Conservation (phyloP, 495 filamentous ascomycete species). For the Penicillium flavigenum region DNA sequence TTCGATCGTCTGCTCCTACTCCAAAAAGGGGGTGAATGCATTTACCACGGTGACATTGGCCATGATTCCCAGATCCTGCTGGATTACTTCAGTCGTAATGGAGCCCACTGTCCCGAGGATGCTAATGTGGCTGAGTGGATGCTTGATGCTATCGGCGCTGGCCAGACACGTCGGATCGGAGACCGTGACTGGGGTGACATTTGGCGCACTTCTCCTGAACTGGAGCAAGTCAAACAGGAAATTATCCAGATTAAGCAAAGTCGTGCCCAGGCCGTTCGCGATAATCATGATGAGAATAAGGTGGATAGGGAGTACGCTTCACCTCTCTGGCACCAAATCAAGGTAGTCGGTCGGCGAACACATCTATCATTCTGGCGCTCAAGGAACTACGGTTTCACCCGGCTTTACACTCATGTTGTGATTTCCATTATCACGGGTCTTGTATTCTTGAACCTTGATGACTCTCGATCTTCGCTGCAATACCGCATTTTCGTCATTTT, state of each 20-base stretch:
- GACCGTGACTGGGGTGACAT: constrained; percentile 79
- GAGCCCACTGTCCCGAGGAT: constrained; percentile 50
- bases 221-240: constrained; percentile 62
- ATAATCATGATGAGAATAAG: constrained; percentile 22
- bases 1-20: constrained; percentile 69
- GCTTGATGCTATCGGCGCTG: constrained; percentile 83
- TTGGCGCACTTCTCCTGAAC: constrained; percentile 69
- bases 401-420: constrained; percentile 72
- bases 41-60: constrained; percentile 71
- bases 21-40: constrained; percentile 59
- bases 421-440: constrained; percentile 74
- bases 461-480: constrained; percentile 67
- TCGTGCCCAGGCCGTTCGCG: constrained; percentile 50
- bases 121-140: constrained; percentile 85
- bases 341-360: constrained; percentile 61
- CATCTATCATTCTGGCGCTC: constrained; percentile 71
- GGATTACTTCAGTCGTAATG: constrained; percentile 54
- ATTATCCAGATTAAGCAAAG: constrained; percentile 66
- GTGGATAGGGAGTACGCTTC: constrained; percentile 71
- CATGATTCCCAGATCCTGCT: constrained; percentile 44
- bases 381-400: constrained; percentile 74
- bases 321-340: constrained; percentile 69
- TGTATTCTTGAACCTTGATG: constrained; percentile 65
- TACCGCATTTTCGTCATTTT: constrained; percentile 83
- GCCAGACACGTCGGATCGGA: constrained; percentile 67